Evolutionary conservation across 2,329 filamentous ascomycete species (phyloP).

Genomic region (Diaporthe vexans): DNA sequence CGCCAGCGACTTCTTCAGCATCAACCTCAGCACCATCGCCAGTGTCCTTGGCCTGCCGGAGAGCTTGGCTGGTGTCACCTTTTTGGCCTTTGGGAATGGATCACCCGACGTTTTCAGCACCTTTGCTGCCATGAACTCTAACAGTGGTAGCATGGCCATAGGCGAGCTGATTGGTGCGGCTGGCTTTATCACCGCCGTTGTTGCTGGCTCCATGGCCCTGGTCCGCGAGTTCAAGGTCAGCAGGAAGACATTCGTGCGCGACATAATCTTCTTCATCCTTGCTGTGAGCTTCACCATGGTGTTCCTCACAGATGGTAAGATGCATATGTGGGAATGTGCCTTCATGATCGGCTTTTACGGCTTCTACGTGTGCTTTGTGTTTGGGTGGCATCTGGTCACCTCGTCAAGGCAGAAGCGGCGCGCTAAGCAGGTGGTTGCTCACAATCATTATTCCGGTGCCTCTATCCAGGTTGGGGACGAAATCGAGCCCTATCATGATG

Average conservation of each 20-base stretch:
- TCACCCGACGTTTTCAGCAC: conserved; percentile 99
- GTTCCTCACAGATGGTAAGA: conserved; percentile 86
- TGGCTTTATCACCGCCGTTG: conserved; percentile 95
- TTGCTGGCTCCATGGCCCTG: conserved; percentile 96
- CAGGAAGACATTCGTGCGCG: conserved; percentile 88
- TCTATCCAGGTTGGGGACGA: conserved; percentile 66
- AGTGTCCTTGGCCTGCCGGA: conserved; percentile 92
- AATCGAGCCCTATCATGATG: conserved; percentile 75
- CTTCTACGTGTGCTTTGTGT: conserved; percentile 90
- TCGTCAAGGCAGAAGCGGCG: conserved; percentile 71
- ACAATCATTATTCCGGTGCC: conserved; percentile 79
- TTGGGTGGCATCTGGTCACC: conserved; percentile 91
- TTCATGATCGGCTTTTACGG: conserved; percentile 92
- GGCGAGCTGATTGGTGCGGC: conserved; percentile 96
- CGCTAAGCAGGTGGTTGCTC: conserved; percentile 78
- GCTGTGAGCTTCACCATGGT: conserved; percentile 89
- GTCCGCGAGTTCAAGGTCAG: conserved; percentile 96
- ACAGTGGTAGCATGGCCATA: conserved; percentile 96
- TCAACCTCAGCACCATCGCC: conserved; percentile 95
- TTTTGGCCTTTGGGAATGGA: conserved; percentile 96
- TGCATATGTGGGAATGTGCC: conserved; percentile 90
- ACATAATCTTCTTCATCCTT: conserved; percentile 92
- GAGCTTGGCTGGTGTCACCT: conserved; percentile 95
- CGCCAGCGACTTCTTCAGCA: conserved; percentile 97
- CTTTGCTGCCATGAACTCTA: conserved; percentile 96